A percentile compares a stretch with the other conserved stretches of the same genome.
phyloP scores from a whole-genome alignment of 2,329 filamentous ascomycete species.

The Trichophyton rubrum region DNA sequence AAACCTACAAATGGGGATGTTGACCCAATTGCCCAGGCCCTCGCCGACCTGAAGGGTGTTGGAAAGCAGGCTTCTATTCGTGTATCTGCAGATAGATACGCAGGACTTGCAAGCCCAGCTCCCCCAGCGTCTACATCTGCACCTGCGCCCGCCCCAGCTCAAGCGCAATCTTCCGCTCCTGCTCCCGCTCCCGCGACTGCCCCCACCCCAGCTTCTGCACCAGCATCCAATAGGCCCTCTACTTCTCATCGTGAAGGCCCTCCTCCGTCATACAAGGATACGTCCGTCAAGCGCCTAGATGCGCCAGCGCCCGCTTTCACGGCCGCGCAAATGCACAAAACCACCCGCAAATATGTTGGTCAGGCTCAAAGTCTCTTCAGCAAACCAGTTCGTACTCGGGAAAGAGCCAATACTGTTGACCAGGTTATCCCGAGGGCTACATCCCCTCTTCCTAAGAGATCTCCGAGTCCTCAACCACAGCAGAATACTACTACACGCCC shows the following conservation, averaged over 20 bases:
- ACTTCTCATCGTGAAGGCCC: slow-evolving; percentile 57
- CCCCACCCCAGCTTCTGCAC: slow-evolving; percentile 1
- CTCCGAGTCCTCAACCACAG: slow-evolving; percentile 24
- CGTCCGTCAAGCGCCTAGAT: slow-evolving; percentile 64
- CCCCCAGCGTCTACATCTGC: slow-evolving; percentile 28
- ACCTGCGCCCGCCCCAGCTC: background rate
- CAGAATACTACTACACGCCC: slow-evolving; percentile 21
- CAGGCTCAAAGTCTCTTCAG: slow-evolving; percentile 70
- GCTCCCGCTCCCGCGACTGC: background rate
- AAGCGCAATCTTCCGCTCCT: background rate
- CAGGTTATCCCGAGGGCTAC: slow-evolving; percentile 27
- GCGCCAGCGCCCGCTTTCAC: slow-evolving; percentile 88
- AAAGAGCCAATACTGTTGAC: slow-evolving; percentile 21
- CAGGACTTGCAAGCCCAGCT: slow-evolving; percentile 77
- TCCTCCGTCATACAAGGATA: slow-evolving; percentile 71
- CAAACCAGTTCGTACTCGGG: slow-evolving; percentile 22
- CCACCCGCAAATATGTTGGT: slow-evolving; percentile 73
- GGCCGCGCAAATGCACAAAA: slow-evolving; percentile 87
- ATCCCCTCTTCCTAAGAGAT: slow-evolving; percentile 27
- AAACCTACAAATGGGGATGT: slow-evolving; percentile 45
- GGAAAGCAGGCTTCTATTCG: slow-evolving; percentile 67
- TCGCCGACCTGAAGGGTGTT: slow-evolving; percentile 84
- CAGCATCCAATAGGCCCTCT: slow-evolving; percentile 8
- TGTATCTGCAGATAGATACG: slow-evolving; percentile 92
- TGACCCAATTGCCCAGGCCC: slow-evolving; percentile 82